Evolutionary conservation across 2,329 filamentous ascomycete species (phyloP), one percentile per base, ranked within the genome.

Genomic region (Pestalotiopsis sp.): DNA sequence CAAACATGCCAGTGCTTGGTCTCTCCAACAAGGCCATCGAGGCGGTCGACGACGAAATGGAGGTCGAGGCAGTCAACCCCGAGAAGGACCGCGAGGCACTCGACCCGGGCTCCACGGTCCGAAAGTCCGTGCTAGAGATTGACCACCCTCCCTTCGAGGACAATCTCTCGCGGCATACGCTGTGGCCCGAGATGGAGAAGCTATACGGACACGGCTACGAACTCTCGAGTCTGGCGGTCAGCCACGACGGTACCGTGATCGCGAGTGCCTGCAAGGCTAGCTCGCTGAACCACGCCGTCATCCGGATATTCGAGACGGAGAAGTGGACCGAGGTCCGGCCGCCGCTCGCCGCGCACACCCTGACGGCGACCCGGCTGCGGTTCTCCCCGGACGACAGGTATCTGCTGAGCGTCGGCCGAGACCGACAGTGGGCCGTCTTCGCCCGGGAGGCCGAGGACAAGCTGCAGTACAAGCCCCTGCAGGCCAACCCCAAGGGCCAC

Each of bases 191-290:
- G 78, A 90, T 90, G 6, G 96, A 99, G 80, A 99, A 99, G 82
- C 87, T 99, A 1, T 99, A 99, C 81, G 96, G 96, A 1, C 96
- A 99, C 81, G 96, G 96, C 38, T 98, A 98, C 81, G 96, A 99
- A 80, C 95, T 99, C 64, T 97, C 94, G 1, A 92, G 93, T 49
- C 88, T 97, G 17, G 93, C 95, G 12, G 88, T 91, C 7, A 94
- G 90, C 75, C 88, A 93, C 76, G 90, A 94, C 74, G 92, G 92
- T 13, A 84, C 81, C 3, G 80, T 98, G 25, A 87, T 99, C 14
- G 96, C 96, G 39, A 98, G 95, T 66, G 94, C 96, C 1, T 99
- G 96, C 83, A 93, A 93, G 76, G 96, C 96, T 20, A 97, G 92
- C 77, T 97, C 94, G 1, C 86, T 95, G 68, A 96, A 98, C 79